Evolutionary conservation across 2,329 filamentous ascomycete genomes (phyloP).

Genomic region (Arthrobotrys musiformis): DNA sequence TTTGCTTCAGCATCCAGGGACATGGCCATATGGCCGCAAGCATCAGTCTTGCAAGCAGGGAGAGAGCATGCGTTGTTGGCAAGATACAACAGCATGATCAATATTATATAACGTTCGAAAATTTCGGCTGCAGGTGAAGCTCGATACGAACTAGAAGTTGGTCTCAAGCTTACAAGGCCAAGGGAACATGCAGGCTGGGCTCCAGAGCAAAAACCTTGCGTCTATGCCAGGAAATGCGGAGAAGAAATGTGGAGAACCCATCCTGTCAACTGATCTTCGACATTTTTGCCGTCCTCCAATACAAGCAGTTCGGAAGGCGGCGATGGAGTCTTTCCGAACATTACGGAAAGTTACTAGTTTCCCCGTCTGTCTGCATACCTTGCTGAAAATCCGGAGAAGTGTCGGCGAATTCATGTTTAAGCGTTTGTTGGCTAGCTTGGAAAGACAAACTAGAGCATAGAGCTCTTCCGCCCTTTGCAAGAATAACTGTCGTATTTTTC

Average conservation of each 20-base stretch:
- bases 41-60: neutral
- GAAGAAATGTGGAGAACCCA: conserved; percentile 46
- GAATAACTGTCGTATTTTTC: conserved; percentile 12
- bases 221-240: conserved; percentile 29
- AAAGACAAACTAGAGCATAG: neutral
- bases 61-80: conserved; percentile 24
- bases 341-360: neutral
- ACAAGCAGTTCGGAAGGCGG: conserved; percentile 4
- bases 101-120: too few species aligned
- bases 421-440: neutral
- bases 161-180: neutral
- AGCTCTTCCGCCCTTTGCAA: conserved; percentile 25
- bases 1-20: neutral
- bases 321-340: conserved; percentile 50
- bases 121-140: neutral
- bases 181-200: neutral
- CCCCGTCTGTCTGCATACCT: conserved; percentile 10
- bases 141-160: neutral
- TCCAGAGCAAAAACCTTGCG: conserved; percentile 6
- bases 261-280: conserved; percentile 38
- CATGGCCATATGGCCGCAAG: neutral
- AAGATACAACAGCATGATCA: conserved; percentile 49
- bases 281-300: conserved; percentile 21
- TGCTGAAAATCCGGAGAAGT: conserved; percentile 45
- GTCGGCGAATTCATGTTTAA: conserved; percentile 19